phyloP scores from a whole-genome alignment of 768 basidiomycete genomes.

The Russula griseocarnosa region DNA sequence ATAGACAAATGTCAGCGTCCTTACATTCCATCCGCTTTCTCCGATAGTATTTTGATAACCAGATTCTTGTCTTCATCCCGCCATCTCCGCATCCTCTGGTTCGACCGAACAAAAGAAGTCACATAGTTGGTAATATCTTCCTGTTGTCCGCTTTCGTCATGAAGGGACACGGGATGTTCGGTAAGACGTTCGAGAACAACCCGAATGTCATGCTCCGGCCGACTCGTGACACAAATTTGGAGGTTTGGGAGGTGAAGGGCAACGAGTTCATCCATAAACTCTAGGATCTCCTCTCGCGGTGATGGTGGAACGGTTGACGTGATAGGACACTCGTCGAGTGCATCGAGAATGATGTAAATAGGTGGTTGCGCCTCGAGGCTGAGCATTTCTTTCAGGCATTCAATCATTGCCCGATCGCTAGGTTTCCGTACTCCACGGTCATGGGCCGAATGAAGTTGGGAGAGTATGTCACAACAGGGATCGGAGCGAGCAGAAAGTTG shows the following conservation, averaged over 20 bases:
- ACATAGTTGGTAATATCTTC: conserved; percentile 1
- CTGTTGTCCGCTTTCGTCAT: conserved; percentile 1
- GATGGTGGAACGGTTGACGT: too few relatives aligned
- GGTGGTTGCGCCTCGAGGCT: not conserved
- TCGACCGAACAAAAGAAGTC: not conserved
- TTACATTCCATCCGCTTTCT: conserved; percentile 3
- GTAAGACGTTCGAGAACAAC: not conserved
- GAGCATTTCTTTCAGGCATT: not conserved
- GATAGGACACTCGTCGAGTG: too few relatives aligned
- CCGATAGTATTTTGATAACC: not conserved
- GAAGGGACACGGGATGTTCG: not conserved
- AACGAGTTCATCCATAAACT: too few relatives aligned
- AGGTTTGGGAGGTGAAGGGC: not conserved
- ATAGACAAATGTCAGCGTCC: too few relatives aligned
- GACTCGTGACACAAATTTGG: conserved; percentile 11
- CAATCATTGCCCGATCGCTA: not conserved
- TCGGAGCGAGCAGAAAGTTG: too few relatives aligned
- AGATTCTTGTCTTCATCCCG: conserved; percentile 1
- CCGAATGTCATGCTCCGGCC: conserved; percentile 9
- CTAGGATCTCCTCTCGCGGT: too few relatives aligned
- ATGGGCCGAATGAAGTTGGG: not conserved
- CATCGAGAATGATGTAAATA: not conserved
- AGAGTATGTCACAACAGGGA: too few relatives aligned
- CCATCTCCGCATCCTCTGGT: not conserved
- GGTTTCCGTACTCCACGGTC: not conserved